Evolutionary conservation across 1,284 basidiomycete species (phyloP).

Genomic region (Ustilago curta): DNA sequence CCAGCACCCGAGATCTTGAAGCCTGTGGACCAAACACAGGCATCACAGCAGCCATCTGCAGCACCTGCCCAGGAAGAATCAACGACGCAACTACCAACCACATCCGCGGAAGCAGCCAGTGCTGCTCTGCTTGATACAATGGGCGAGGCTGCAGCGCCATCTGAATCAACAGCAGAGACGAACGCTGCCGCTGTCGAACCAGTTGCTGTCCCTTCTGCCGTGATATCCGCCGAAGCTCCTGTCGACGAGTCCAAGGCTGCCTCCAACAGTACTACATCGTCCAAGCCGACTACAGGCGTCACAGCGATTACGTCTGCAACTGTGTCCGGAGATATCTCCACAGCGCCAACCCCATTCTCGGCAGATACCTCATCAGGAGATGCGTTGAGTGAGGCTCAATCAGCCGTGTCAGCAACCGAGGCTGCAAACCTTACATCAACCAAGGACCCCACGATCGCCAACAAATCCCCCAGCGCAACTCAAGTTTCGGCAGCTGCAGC

Average conservation of each 20-base stretch:
- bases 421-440: background rate
- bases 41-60: background rate
- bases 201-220: background rate
- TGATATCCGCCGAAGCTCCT: background rate
- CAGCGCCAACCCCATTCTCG: background rate
- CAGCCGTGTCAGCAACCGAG: background rate
- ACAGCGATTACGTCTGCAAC: background rate
- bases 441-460: background rate
- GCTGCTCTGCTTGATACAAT: background rate
- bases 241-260: background rate
- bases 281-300: background rate
- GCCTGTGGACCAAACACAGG: background rate
- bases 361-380: background rate
- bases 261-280: background rate
- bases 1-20: background rate
- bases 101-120: background rate
- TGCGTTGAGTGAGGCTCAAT: background rate
- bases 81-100: background rate
- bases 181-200: background rate
- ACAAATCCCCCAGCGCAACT: background rate
- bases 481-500: background rate
- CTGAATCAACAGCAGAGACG: background rate
- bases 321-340: background rate
- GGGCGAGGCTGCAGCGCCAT: background rate
- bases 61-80: background rate